Evolutionary conservation across 768 basidiomycete species (phyloP), one percentile per base, ranked within the genome.

Genomic region (Mycena crocata): DNA sequence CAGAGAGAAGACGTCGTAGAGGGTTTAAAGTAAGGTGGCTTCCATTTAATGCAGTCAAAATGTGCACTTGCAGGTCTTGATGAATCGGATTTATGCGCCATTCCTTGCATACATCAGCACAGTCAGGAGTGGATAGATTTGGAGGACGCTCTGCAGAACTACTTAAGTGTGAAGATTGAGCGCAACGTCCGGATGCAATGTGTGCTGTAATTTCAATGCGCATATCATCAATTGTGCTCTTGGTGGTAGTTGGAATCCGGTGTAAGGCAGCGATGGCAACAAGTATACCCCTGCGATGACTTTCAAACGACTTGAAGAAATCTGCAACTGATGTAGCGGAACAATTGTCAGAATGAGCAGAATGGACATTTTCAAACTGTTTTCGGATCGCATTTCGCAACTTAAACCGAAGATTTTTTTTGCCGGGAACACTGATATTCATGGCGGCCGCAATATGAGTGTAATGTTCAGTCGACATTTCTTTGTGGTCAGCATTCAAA

Each of bases 251-350:
- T 14, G 46, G 23, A 15, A 64, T 49, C 0, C 45, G 62, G 30
- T 64, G 62, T 2, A 64, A 37, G 12, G 63, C 63, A 31, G 63
- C 63, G 28, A 64, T 50, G n/a, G 45, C 19, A 14, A 58, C 5
- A 15, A 64, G 56, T 2, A 44, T 31, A 28, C 57, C 49, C 17
- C 37, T 51, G 5, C 49, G 44, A 40, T 52, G 64, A 17, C 17
- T 28, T 37, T 59, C 57, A 46, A 64, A 57, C 5, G 54, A 55
- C 21, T 48, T 40, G 34, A 63, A 63, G 24, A 63, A 57, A 21
- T 57, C 24, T 1, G 48, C 48, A 13, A 65, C 57, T 24, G 63
- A 64, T 21, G 35, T 15, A 40, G 56, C 40, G 8, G 56, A 54
- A 21, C 45, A 17, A 9, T 32, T 24, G 7, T 52, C 32, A 24